phyloP scores from a whole-genome alignment of 441 rosid species.

The Adansonia gregorii region DNA sequence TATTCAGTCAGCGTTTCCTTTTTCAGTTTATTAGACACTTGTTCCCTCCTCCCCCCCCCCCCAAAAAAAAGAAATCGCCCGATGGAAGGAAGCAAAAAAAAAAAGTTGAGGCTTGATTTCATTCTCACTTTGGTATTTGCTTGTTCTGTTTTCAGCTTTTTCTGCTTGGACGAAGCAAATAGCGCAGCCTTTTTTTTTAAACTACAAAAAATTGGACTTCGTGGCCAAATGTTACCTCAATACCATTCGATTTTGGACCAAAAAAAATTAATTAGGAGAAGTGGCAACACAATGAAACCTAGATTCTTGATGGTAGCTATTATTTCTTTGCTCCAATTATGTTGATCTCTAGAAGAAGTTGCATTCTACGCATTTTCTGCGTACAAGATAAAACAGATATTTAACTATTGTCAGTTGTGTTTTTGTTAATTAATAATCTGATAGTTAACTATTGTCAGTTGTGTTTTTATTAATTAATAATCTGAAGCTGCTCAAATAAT shows the following conservation, averaged over 20 bases:
- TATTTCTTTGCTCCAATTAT: constrained; percentile 2
- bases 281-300: not conserved
- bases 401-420: not conserved
- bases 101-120: not conserved
- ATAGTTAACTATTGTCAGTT: not conserved
- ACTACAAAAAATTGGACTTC: not conserved
- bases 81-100: not conserved
- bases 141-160: not conserved
- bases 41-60: not conserved
- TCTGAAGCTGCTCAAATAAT: not conserved
- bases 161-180: not conserved
- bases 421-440: not conserved
- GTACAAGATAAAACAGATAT: constrained; percentile 9
- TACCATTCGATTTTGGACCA: not conserved
- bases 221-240: not conserved
- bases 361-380: not conserved
- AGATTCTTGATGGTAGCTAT: not conserved
- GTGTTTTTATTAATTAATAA: not conserved
- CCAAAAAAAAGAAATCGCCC: not conserved
- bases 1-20: not conserved
- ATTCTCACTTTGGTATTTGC: not conserved
- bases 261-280: not conserved
- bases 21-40: not conserved
- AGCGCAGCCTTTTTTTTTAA: not conserved
- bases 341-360: not conserved